Evolutionary conservation across 208 protist species (phyloP), one percentile per base, ranked within the genome.

Genomic region (Acanthamoeba culbertsoni): DNA sequence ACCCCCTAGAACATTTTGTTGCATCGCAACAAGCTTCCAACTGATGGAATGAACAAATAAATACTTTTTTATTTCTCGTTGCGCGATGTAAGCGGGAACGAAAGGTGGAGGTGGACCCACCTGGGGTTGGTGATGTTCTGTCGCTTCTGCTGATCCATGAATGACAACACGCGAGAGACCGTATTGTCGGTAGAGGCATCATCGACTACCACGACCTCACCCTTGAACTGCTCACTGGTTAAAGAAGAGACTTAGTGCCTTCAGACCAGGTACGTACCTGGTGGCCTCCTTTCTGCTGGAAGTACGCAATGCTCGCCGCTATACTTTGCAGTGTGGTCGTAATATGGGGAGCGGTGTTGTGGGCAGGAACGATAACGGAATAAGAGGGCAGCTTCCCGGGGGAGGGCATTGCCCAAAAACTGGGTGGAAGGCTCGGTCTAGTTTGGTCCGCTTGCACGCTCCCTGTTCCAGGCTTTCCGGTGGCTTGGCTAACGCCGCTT

Each of bases 101-200:
- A n/a, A 84, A 84, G 31, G 71, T 0, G 42, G n/a, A 8, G 40
- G 7, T 16, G 10, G 20, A 42, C 5, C 3, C 55, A 84, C 73
- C 23, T 90, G 0, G 82, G 46, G 42, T 46, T 90, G 26, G 51
- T 45, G 20, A 45, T 28, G 35, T 68, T 90, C 31, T 48, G 82
- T 20, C 8, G 42, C 35, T n/a, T 68, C 82, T 90, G 46, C 23
- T 68, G 28, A n/a, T 68, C 53, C 23, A 90, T 90, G 37, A 90
- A 90, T 4, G 53, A 20, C 82, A 90, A 68, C 7, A 90, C 51
- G 18, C 82, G 82, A 28, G 82, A 45, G 14, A 68, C 82, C 18
- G 82, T 90, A 37, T 90, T 90, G 23, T 90, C 82, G 1, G 82
- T 90, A 1, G 82, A 90, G 6, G 82, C 82, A 48, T 90, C 82